phyloP scores from a whole-genome alignment of 1,139 yeast species.

The Scheffersomyces cryptocercus region DNA sequence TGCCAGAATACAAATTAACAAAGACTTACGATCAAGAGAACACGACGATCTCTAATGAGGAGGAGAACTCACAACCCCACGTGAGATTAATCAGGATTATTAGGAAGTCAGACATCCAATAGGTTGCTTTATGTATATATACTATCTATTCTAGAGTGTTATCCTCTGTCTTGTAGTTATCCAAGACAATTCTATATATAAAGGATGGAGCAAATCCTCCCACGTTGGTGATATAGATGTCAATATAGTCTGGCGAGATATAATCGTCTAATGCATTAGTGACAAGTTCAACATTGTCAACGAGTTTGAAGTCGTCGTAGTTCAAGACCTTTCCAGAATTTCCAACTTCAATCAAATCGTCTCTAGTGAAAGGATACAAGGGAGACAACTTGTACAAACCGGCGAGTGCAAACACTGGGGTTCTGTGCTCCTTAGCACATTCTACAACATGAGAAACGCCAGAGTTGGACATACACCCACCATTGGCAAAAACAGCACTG shows the following conservation, averaged over 20 bases:
- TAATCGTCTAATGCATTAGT: slow-evolving; percentile 92
- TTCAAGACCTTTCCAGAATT: slow-evolving; percentile 83
- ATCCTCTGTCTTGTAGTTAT: slow-evolving; percentile 87
- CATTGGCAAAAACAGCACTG: slow-evolving; percentile 90
- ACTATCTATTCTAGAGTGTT: slow-evolving; percentile 48
- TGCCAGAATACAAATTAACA: too few species aligned
- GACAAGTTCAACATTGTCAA: slow-evolving; percentile 74
- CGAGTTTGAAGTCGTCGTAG: slow-evolving; percentile 62
- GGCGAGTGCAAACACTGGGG: slow-evolving; percentile 95
- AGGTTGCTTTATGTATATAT: not conserved
- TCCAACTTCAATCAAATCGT: slow-evolving; percentile 88
- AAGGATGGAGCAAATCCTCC: slow-evolving; percentile 98
- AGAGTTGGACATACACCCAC: slow-evolving; percentile 86
- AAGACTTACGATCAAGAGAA: too few species aligned
- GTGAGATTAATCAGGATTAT: too few species aligned
- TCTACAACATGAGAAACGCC: slow-evolving; percentile 95
- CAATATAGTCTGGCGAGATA: slow-evolving; percentile 91
- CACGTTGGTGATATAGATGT: slow-evolving; percentile 88
- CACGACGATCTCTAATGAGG: too few species aligned
- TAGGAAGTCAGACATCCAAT: too few species aligned
- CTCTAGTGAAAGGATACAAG: slow-evolving; percentile 88
- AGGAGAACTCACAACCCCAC: too few species aligned
- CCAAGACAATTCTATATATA: slow-evolving; percentile 91
- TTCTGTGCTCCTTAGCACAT: slow-evolving; percentile 91
- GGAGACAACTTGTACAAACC: slow-evolving; percentile 94